Evolutionary conservation across 1,284 basidiomycete genomes (phyloP).

Genomic region (Chondrostereum purpureum): DNA sequence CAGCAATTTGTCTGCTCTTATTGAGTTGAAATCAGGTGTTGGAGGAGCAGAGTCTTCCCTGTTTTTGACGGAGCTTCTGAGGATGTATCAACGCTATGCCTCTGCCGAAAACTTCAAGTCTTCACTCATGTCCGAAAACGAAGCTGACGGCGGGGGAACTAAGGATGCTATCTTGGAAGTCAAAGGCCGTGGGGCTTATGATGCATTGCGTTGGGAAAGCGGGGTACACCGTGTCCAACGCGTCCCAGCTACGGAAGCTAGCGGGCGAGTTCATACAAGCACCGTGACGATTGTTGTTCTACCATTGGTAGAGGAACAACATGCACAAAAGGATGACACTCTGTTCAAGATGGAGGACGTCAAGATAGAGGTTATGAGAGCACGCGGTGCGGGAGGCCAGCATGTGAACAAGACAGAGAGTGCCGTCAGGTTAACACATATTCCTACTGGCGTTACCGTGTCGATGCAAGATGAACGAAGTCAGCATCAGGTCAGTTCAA

Average conservation of each 20-base stretch:
- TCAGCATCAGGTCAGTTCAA: slow-evolving; percentile 77
- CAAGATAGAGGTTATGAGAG: slow-evolving; percentile 88
- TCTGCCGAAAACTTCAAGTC: slow-evolving; percentile 45
- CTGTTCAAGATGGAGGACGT: slow-evolving; percentile 83
- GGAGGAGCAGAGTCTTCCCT: slow-evolving; percentile 87
- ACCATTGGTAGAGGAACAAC: slow-evolving; percentile 64
- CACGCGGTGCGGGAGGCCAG: slow-evolving; percentile 93
- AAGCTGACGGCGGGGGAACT: slow-evolving; percentile 50
- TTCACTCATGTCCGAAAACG: slow-evolving; percentile 47
- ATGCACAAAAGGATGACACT: slow-evolving; percentile 38
- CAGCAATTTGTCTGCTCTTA: slow-evolving; percentile 63
- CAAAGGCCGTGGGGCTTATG: slow-evolving; percentile 75
- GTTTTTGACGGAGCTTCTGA: slow-evolving; percentile 74
- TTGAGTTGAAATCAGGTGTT: slow-evolving; percentile 91
- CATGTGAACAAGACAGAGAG: slow-evolving; percentile 99
- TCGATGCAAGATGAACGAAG: slow-evolving; percentile 98
- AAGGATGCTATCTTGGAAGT: slow-evolving; percentile 85
- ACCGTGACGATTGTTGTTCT: slow-evolving; percentile 86
- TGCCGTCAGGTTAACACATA: slow-evolving; percentile 92
- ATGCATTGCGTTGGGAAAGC: slow-evolving; percentile 81
- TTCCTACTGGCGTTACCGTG: slow-evolving; percentile 90
- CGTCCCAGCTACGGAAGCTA: slow-evolving; percentile 84
- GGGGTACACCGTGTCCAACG: slow-evolving; percentile 96
- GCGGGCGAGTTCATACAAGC: slow-evolving; percentile 88
- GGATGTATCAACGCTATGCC: slow-evolving; percentile 81